Evolutionary conservation across 2,329 filamentous ascomycete genomes (phyloP), one percentile per base, ranked within the genome.

Genomic region (Fusarium robinianum): DNA sequence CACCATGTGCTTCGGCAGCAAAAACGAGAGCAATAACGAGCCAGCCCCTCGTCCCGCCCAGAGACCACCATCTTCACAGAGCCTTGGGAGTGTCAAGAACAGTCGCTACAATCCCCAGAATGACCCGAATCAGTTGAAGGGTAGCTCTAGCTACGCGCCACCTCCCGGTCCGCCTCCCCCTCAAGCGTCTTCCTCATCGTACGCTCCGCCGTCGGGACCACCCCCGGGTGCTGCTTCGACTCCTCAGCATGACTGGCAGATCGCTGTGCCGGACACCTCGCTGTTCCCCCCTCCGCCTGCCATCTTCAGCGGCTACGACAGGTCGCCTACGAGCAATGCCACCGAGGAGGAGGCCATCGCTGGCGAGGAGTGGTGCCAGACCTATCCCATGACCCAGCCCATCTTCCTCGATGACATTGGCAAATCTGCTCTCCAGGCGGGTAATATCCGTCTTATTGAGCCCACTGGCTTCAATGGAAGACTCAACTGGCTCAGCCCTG

Each of bases 231-330:
- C 62, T 21, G 26, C 19, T 2, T 46, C 54, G 7, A 46, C 41
- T 30, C 44, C 61, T 16, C 64, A 81, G 55, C 85, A 90, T 63
- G 81, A 87, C 67, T 90, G 87, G 87, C 75, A 83, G 54, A 62
- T 77, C 6, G 79, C 83, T 3, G 84, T 90, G 2, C 85, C 87
- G 0, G 87, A 90, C 64, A 89, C 81, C 2, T 75, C 85, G 1
- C 75, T 87, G 8, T 80, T 90, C 29, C 87, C 87, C 2, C 86
- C 86, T 0, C 87, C 87, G 1, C 87, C 87, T 0, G 78, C 79
- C 19, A 76, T 89, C 62, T 83, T 82, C 66, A 70, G 69, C 40
- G 80, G 80, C 34, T 81, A 82, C 59, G 81, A 87, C 47, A 70
- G 66, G 21, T 89, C 85, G 9, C 81, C 83, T 0, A 77, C 84